A percentile compares a stretch with the other conserved stretches of the same genome.
phyloP scores from a whole-genome alignment of 257 asterid species.

The Plantago major region DNA sequence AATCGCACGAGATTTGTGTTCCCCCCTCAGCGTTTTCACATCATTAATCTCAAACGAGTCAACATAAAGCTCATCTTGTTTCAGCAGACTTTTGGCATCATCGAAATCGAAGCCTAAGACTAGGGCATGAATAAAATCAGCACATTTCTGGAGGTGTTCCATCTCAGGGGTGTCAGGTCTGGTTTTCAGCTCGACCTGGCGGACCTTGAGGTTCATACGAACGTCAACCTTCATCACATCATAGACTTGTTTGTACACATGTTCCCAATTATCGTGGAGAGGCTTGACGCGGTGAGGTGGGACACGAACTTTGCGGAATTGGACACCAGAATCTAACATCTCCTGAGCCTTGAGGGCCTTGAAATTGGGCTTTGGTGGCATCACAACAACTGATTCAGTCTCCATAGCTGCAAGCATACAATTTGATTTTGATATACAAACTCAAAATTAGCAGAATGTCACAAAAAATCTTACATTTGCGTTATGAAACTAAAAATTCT shows the following conservation, averaged over 20 bases:
- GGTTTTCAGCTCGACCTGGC: constrained; percentile 48
- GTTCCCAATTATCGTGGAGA: constrained; percentile 38
- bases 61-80: constrained; percentile 40
- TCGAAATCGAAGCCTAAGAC: constrained; percentile 40
- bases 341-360: constrained; percentile 37
- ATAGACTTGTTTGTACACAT: constrained; percentile 38
- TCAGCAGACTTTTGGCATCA: constrained; percentile 37
- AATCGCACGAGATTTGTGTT: constrained; percentile 48
- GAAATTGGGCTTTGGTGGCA: constrained; percentile 30
- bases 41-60: constrained; percentile 55
- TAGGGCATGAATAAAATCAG: constrained; percentile 48
- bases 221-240: constrained; percentile 49
- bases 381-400: background rate
- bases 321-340: constrained; percentile 37
- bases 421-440: too few species aligned
- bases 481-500: too few species aligned
- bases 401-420: constrained; percentile 1
- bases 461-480: too few species aligned
- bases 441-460: too few species aligned
- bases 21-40: constrained; percentile 44
- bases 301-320: constrained; percentile 37
- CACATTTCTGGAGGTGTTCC: constrained; percentile 48
- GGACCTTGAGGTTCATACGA: constrained; percentile 43
- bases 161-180: constrained; percentile 45
- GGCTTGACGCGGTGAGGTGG: constrained; percentile 49